Conservation (phyloP, 352 stramenopile species). For the Blastocystis sp. region DNA sequence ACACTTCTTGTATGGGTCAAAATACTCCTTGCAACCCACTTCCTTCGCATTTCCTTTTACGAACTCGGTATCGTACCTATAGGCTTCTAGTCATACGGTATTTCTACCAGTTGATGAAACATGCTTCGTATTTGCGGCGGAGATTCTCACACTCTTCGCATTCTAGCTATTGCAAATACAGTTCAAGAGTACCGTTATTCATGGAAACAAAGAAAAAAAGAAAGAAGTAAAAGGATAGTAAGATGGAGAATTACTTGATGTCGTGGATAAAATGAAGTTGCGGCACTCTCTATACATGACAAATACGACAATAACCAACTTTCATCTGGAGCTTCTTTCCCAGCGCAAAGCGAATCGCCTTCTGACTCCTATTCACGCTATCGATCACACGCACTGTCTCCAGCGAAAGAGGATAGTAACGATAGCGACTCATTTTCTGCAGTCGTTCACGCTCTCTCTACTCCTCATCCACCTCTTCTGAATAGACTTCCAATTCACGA, state of each 20-base stretch:
- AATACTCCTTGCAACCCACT: constrained; percentile 26
- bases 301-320: not conserved
- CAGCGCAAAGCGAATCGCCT: constrained; percentile 27
- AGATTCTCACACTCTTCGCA: constrained; percentile 32
- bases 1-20: constrained; percentile 24
- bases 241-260: not conserved
- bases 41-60: constrained; percentile 6
- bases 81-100: not conserved
- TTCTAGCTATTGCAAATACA: not conserved
- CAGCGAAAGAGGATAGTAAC: not conserved
- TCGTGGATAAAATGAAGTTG: constrained; percentile 44
- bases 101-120: constrained; percentile 29
- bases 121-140: constrained; percentile 49
- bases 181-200: constrained; percentile 17
- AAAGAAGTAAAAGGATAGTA: not conserved
- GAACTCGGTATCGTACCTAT: constrained; percentile 44
- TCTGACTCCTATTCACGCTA: not conserved
- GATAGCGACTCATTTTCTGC: constrained; percentile 13
- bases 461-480: not conserved
- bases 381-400: constrained; percentile 3
- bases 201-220: not conserved
- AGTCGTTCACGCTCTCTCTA: not conserved
- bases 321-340: constrained; percentile 11
- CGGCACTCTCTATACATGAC: constrained; percentile 6
- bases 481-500: not conserved